Conservation (phyloP, 164 flowering plant species). For the Paratinospora sagittata region DNA sequence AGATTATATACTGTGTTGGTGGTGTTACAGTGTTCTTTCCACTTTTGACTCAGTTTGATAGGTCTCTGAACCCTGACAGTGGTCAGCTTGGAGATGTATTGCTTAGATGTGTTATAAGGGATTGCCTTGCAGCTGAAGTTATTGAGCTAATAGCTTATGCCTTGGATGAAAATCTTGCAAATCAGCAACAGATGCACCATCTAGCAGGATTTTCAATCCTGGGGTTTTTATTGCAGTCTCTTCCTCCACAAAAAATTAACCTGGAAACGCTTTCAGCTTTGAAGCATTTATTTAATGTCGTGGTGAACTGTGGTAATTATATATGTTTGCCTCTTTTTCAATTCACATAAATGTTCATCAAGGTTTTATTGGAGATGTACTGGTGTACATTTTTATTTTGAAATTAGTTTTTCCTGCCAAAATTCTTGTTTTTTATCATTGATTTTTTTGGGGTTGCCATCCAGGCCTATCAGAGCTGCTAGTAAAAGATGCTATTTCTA, state of each 20-base stretch:
- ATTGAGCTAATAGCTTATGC: constrained; percentile 86
- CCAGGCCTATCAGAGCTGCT: constrained; percentile 77
- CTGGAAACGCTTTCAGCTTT: constrained; percentile 79
- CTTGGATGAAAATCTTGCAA: constrained; percentile 82
- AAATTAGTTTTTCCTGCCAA: neutral
- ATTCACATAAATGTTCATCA: neutral
- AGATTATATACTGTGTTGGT: constrained; percentile 97
- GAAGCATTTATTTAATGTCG: constrained; percentile 68
- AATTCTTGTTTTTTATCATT: neutral
- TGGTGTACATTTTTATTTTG: neutral
- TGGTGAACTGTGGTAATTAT: constrained; percentile 61
- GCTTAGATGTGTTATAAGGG: constrained; percentile 54
- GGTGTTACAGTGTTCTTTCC: constrained; percentile 98
- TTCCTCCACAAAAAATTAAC: constrained; percentile 75
- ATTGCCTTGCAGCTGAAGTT: constrained; percentile 71
- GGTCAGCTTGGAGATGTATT: constrained; percentile 30
- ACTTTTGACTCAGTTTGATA: constrained; percentile 66
- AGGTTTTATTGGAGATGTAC: neutral
- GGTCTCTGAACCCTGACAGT: constrained; percentile 43
- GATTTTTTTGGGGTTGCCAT: neutral
- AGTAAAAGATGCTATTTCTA: constrained; percentile 66
- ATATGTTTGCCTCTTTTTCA: neutral
- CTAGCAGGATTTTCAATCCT: constrained; percentile 85
- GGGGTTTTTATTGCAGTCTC: constrained; percentile 83
- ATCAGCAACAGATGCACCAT: constrained; percentile 96